Conservation (phyloP, 2,329 filamentous ascomycete species). For the Fusarium xylarioides region DNA sequence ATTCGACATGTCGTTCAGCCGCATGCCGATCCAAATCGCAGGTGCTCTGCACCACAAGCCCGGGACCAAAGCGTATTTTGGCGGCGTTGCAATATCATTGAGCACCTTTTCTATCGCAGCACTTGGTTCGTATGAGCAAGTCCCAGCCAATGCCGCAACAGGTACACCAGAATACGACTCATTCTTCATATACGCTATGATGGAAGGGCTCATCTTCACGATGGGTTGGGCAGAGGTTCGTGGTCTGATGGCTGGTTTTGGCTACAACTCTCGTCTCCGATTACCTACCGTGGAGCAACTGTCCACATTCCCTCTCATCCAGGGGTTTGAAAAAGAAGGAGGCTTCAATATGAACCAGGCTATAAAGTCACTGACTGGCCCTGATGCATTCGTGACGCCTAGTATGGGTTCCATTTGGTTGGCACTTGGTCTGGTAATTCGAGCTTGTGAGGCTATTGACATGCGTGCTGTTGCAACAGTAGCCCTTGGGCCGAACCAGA, state of each 20-base stretch:
- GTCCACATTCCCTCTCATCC: background rate
- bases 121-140: background rate
- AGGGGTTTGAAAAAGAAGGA: fast-evolving
- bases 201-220: background rate
- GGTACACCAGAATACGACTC: background rate
- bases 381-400: background rate
- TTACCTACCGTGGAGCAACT: background rate
- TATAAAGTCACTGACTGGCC: fast-evolving
- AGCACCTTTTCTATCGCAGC: background rate
- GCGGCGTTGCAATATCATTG: background rate
- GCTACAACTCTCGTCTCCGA: background rate
- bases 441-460: background rate
- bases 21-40: background rate
- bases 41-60: background rate
- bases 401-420: background rate
- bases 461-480: background rate
- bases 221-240: background rate
- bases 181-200: fast-evolving
- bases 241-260: background rate
- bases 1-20: fast-evolving
- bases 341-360: background rate
- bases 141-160: fast-evolving
- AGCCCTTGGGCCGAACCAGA: fast-evolving
- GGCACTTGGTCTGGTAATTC: background rate
- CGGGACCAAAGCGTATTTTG: background rate